These are phyloP conservation scores for Leishmania major DNA, from an alignment of 208 protist genomes.

Conservation along the genomic window DNA sequence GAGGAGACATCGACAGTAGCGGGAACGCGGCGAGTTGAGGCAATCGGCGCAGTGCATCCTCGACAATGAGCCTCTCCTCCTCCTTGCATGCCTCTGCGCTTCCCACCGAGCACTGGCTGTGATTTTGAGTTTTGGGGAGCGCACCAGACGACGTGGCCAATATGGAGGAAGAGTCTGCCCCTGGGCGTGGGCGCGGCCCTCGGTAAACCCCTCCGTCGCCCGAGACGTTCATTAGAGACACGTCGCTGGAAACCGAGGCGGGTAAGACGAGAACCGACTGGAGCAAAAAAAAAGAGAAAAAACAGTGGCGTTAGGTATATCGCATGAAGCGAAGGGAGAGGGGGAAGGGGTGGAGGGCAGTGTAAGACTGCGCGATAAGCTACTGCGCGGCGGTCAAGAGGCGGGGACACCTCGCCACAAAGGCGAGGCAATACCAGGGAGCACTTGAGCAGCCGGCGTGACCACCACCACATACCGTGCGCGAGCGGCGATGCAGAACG, in stretches of 20 bases:
- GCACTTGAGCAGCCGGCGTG: not conserved
- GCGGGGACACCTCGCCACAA: not conserved
- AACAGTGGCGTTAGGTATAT: not conserved
- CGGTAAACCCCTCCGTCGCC: not conserved
- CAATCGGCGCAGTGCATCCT: slow-evolving; percentile 9
- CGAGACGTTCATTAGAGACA: not conserved
- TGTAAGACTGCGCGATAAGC: not conserved
- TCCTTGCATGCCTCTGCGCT: not conserved
- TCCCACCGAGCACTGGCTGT: not conserved
- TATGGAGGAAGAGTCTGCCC: not conserved
- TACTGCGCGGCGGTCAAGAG: not conserved
- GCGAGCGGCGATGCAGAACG: not conserved
- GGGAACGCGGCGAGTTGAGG: slow-evolving; percentile 1
- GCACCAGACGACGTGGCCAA: not conserved
- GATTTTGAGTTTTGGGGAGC: not conserved
- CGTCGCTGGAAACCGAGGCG: not conserved
- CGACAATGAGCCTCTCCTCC: slow-evolving; percentile 11
- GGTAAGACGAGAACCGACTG: not conserved
- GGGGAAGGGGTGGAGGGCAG: not conserved
- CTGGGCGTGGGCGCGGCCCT: not conserved
- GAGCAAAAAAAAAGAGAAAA: not conserved
- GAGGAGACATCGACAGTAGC: not conserved
- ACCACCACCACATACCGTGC: not conserved
- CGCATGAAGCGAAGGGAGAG: not conserved
- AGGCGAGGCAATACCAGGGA: not conserved